Base-by-base conservation (phyloP, 2,329 filamentous ascomycete species). In the Pseudogymnoascus sp. region DNA sequence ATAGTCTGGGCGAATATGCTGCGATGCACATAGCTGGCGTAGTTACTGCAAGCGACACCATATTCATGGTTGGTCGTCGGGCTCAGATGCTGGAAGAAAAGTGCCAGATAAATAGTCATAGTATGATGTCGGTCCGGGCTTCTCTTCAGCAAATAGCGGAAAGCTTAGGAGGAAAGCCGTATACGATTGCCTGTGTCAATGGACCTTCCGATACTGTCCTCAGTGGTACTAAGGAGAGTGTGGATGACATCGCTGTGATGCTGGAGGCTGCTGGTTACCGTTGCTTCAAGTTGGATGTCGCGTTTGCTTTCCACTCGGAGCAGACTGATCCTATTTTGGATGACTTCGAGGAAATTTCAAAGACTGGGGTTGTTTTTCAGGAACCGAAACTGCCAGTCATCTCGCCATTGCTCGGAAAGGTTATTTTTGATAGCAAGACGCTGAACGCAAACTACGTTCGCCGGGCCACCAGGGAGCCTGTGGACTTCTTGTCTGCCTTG, bases 141-240 rank as follows among this genome's bases (percentile, higher is more conserved):
- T 69, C 73, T 0, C 75, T 79, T 7, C 78, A 83, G 16, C 77
- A 80, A 3, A 83, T 85, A 64, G 63, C n/a, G 37, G 63, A 64
- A 66, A 78, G 75, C 54, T 78, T 82, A 21, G 80, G 80, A 61
- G 73, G 73, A 62, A 78, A 77, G 67, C 78, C 78, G 14, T 21
- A 57, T 34, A 68, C 73, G 3, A 72, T 78, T 61, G 87, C 90
- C 14, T 95, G 90, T 76, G 82, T 91, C 73, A 95, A 95, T 69
- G 85, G 87, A 0, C 86, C 87, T 0, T 80, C 85, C 59, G 88
- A 91, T 71, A 91, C 86, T 11, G 90, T 95, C 1, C 79, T 93
- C 14, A 84, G 83, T 64, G 75, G 82, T 12, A 80, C 80, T n/a
- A 77, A 78, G 54, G 80, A 82, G 31, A 77, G 83, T 16, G 80